Base-by-base conservation (phyloP, 1,284 basidiomycete species). In the Athelia sp. region DNA sequence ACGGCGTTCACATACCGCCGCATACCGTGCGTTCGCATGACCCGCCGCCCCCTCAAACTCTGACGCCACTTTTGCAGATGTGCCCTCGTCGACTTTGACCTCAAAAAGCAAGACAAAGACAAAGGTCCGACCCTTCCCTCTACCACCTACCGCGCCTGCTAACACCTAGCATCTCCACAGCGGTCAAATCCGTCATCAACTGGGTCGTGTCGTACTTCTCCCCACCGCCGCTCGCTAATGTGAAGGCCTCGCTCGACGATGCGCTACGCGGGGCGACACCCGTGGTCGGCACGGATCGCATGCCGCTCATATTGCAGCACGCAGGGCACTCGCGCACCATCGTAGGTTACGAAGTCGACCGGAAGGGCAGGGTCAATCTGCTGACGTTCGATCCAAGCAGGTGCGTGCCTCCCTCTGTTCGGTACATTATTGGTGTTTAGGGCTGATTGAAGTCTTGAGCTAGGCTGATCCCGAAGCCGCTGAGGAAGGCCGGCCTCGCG, bases 291-390 rank as follows among this genome's bases (percentile, higher is more conserved):
- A 85, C 84, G 1, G 63, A 77, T 29, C 80, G 75, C 57, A 83
- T 90, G 76, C 92, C 92, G 3, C 59, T 95, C 17, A 82, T 95
- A 34, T 70, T 95, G 42, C 82, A 94, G 71, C 83, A 90, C 57
- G 63, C 75, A 3, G 90, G 91, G 0, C 92, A 95, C 67, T 94
- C 92, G 14, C 70, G 87, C n/a, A 86, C 84, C 1, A 81, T 95
- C 14, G 75, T 94, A 2, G 92, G 92, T 1, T 93, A 87, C 57
- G 90, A 94, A 61, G 66, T 82, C 34, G 72, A 69, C 24, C 76
- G 74, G 54, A 71, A 71, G 18, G 84, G 82, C 4, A 66, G 71
- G 13, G 71, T 79, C 35, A 84, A 81, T 55, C 71, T 95, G 2
- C 70, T 94, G 10, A 70, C 80, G 9, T 90, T 93, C 54, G 90